A percentile compares a stretch with the other conserved stretches of the same genome.
These are phyloP conservation scores for Pugionium dolabratum DNA, from an alignment of 345 rosid genomes.

Conservation along the genomic window DNA sequence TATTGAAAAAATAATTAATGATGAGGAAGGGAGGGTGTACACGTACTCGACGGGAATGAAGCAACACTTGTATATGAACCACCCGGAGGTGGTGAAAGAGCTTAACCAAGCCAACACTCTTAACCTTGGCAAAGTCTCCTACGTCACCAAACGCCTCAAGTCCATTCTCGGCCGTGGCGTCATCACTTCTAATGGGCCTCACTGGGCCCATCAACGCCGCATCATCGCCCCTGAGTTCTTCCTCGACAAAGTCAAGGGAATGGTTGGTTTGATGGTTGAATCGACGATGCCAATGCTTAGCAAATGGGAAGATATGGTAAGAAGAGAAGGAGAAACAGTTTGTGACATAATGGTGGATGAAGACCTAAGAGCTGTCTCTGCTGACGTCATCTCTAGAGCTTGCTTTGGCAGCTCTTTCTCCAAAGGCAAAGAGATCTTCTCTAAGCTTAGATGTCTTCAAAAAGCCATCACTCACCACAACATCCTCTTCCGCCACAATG, in stretches of 20 bases:
- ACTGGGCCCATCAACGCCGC: constrained; percentile 71
- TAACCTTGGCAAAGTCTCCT: constrained; percentile 70
- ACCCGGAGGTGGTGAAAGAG: constrained; percentile 73
- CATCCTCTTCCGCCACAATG: constrained; percentile 40
- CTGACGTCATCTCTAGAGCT: constrained; percentile 63
- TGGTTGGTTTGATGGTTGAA: constrained; percentile 69
- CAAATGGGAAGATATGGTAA: constrained; percentile 54
- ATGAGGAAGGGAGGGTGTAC: constrained; percentile 58
- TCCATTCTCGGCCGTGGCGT: constrained; percentile 78
- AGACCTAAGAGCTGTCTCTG: constrained; percentile 53
- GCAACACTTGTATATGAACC: constrained; percentile 69
- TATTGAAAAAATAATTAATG: neutral
- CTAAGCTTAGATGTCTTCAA: constrained; percentile 58
- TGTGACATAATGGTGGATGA: constrained; percentile 55
- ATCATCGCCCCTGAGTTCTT: constrained; percentile 78
- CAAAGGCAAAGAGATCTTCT: constrained; percentile 60
- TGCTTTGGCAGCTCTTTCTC: constrained; percentile 61
- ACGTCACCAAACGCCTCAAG: constrained; percentile 55
- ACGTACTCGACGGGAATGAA: constrained; percentile 67
- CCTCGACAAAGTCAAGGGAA: constrained; percentile 74
- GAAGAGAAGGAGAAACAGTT: constrained; percentile 21
- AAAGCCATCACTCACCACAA: constrained; percentile 45
- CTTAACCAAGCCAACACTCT: constrained; percentile 59
- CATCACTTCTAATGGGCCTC: constrained; percentile 62
- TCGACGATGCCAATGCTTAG: constrained; percentile 47